Evolutionary conservation across 2,329 filamentous ascomycete genomes (phyloP), one percentile per base, ranked within the genome.

Genomic region (Fusarium nisikadoi): DNA sequence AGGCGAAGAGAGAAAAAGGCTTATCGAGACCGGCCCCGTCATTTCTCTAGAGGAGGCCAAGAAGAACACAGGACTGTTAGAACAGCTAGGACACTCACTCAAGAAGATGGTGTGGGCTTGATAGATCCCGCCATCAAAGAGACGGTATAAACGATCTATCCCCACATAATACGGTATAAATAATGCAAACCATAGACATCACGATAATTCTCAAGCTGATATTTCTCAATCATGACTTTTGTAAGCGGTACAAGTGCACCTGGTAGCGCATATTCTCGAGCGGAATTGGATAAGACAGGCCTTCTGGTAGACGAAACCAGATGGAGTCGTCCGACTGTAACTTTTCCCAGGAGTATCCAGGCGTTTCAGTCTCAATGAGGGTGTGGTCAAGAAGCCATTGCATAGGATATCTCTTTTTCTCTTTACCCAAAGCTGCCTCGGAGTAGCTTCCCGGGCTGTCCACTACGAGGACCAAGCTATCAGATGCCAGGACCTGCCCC

Each of bases 211-310:
- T 45, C 57, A 41, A 55, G 42, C 14, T 56, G 23, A 29, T 35
- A 58, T 43, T 38, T 35, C 59, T 66, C 36, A 53, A 72, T 72
- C 66, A 74, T 55, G 52, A 52, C 59, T 74, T 79, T 68, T 73
- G 70, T 54, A 81, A 66, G 46, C 84, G 83, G 73, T 97, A 98
- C 20, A 98, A 79, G 83, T 98, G 94, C 75, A 97, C 86, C 81
- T 98, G 95, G 81, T 95, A 97, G 50, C 95, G 90, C 95, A 98
- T 97, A 79, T 98, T 94, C 83, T 98, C 95, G 78, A 98, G 83
- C 56, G 91, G 88, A 76, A 98, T 94, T 12, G 94, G 92, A 82
- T 98, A 98, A 43, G 86, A 85, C 72, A 98, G 81, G 20, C 81
- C 84, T 3, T 89, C 86, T 17, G 88, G 85, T 39, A 97, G 82